Percentiles rank a stretch among this genome's conserved stretches.
These are phyloP conservation scores for Hortaea werneckii DNA, from an alignment of 2,329 filamentous ascomycete species.

Conservation along the genomic window DNA sequence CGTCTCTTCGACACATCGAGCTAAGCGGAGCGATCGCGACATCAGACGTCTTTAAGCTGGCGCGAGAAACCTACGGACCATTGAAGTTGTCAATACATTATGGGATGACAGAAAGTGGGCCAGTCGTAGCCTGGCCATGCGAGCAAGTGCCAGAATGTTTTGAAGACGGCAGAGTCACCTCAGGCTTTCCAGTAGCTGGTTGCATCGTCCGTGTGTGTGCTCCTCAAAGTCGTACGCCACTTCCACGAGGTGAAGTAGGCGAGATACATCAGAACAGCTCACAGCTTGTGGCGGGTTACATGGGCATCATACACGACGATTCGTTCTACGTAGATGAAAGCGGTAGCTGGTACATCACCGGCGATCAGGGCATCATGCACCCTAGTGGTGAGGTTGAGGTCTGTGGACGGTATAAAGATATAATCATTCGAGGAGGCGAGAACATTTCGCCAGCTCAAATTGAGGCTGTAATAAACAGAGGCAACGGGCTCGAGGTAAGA, in stretches of 20 bases:
- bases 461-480: background rate
- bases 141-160: background rate
- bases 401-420: slow-evolving; percentile 23
- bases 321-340: background rate
- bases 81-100: background rate
- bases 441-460: slow-evolving; percentile 44
- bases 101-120: background rate
- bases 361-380: slow-evolving; percentile 45
- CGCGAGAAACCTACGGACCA: background rate
- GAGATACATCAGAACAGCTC: background rate
- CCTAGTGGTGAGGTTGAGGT: slow-evolving; percentile 31
- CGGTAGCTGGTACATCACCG: slow-evolving; percentile 55
- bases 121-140: background rate
- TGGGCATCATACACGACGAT: background rate
- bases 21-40: background rate
- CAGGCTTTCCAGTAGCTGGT: background rate
- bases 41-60: background rate
- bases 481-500: background rate
- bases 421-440: slow-evolving; percentile 47
- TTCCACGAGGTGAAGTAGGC: background rate
- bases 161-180: background rate
- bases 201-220: background rate
- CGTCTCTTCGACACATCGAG: background rate
- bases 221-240: background rate
- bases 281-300: background rate